These are phyloP conservation scores for Fomitopsis palustris DNA, from an alignment of 1,284 basidiomycete species.

Conservation along the genomic window DNA sequence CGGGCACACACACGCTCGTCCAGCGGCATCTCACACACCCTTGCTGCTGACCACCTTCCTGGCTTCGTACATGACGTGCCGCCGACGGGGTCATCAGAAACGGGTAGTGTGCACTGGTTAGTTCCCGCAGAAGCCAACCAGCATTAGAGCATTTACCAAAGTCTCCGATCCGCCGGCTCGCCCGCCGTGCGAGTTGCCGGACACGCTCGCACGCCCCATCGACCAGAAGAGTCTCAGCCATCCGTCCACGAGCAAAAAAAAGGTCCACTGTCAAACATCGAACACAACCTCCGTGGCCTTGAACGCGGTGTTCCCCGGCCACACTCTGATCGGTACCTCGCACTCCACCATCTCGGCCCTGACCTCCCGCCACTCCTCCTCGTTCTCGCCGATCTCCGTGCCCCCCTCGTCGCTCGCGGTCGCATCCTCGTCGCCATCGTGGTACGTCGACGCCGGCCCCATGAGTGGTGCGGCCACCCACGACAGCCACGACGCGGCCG, in stretches of 20 bases:
- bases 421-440: conserved; percentile 49
- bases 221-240: background rate
- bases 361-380: conserved; percentile 62
- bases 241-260: background rate
- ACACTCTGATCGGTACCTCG: conserved; percentile 84
- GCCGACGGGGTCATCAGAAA: background rate
- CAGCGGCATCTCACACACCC: background rate
- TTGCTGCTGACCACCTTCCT: background rate
- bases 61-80: background rate
- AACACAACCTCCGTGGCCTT: conserved; percentile 76
- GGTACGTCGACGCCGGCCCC: conserved; percentile 46
- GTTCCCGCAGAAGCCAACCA: background rate
- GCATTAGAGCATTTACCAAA: background rate
- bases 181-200: background rate
- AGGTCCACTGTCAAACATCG: conserved; percentile 45
- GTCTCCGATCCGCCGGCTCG: conserved; percentile 5
- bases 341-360: conserved; percentile 85
- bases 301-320: conserved; percentile 88
- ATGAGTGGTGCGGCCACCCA: conserved; percentile 54
- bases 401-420: conserved; percentile 40
- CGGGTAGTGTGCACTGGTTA: background rate
- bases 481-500: conserved; percentile 47
- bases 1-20: background rate
- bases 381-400: conserved; percentile 53
- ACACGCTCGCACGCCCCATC: background rate